phyloP scores from a whole-genome alignment of 2,329 filamentous ascomycete species.

The Colletotrichum liaoningense region DNA sequence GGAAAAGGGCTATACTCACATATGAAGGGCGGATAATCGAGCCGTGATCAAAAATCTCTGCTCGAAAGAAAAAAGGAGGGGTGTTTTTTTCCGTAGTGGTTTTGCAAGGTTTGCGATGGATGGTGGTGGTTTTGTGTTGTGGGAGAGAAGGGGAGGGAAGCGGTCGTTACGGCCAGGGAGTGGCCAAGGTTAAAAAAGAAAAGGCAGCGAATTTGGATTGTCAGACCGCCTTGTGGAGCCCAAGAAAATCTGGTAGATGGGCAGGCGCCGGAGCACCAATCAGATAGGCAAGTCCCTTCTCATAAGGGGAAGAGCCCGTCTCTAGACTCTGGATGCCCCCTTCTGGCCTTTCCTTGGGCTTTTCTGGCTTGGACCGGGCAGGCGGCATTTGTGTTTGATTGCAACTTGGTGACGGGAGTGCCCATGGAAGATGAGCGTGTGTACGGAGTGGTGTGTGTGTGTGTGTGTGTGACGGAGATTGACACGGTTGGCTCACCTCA shows the following conservation, averaged over 20 bases:
- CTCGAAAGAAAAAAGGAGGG: constrained; percentile 7
- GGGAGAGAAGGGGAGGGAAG: constrained; percentile 31
- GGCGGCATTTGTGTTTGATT: neutral
- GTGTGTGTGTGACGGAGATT: neutral
- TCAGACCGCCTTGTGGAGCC: constrained; percentile 35
- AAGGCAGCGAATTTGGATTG: constrained; percentile 21
- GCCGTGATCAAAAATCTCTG: constrained; percentile 28
- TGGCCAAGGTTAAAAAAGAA: constrained; percentile 30
- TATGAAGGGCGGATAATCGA: neutral
- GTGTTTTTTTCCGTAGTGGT: neutral
- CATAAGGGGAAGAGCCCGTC: constrained; percentile 15
- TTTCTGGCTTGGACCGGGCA: neutral
- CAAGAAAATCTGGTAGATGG: constrained; percentile 27
- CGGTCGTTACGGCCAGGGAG: constrained; percentile 25
- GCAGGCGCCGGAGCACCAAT: constrained; percentile 26
- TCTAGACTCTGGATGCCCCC: constrained; percentile 1
- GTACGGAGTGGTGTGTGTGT: no score
- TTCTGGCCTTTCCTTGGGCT: neutral
- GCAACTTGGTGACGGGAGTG: neutral
- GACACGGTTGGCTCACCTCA: neutral
- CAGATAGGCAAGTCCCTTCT: constrained; percentile 28
- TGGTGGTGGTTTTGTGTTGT: constrained; percentile 34
- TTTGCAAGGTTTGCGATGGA: constrained; percentile 29
- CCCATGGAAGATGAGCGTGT: neutral
- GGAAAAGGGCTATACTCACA: constrained; percentile 14